phyloP scores from a whole-genome alignment of 345 rosid genomes.

The Bruguiera parviflora region DNA sequence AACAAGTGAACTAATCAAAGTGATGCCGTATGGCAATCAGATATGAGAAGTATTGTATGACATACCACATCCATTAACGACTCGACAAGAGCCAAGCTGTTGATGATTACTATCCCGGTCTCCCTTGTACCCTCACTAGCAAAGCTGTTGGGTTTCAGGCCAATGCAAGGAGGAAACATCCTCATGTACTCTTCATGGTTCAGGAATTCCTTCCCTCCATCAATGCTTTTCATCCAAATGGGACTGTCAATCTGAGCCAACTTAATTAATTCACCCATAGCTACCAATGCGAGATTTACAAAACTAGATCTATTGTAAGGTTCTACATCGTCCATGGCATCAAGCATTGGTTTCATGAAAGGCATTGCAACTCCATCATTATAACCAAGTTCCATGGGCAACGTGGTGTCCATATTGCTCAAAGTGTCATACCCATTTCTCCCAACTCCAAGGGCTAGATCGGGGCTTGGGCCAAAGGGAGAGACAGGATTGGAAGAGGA shows the following conservation, averaged over 20 bases:
- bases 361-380: constrained; percentile 22
- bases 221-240: constrained; percentile 49
- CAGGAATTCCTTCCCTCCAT: constrained; percentile 43
- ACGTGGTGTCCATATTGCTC: constrained; percentile 8
- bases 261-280: constrained; percentile 60
- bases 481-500: constrained; percentile 29
- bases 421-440: constrained; percentile 31
- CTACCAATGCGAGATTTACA: constrained; percentile 50
- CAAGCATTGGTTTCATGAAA: constrained; percentile 13
- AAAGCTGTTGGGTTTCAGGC: constrained; percentile 33
- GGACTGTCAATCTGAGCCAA: constrained; percentile 44
- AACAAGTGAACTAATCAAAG: neutral
- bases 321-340: constrained; percentile 15
- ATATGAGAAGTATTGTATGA: neutral
- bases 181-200: constrained; percentile 53
- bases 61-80: constrained; percentile 72
- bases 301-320: constrained; percentile 34
- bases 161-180: constrained; percentile 34
- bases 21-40: no score
- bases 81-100: constrained; percentile 53
- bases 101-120: constrained; percentile 45
- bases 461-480: constrained; percentile 29
- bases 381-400: constrained; percentile 32
- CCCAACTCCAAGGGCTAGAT: constrained; percentile 34
- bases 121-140: constrained; percentile 56